Conservation (phyloP, 352 stramenopile genomes). For the Phytophthora tubulina region DNA sequence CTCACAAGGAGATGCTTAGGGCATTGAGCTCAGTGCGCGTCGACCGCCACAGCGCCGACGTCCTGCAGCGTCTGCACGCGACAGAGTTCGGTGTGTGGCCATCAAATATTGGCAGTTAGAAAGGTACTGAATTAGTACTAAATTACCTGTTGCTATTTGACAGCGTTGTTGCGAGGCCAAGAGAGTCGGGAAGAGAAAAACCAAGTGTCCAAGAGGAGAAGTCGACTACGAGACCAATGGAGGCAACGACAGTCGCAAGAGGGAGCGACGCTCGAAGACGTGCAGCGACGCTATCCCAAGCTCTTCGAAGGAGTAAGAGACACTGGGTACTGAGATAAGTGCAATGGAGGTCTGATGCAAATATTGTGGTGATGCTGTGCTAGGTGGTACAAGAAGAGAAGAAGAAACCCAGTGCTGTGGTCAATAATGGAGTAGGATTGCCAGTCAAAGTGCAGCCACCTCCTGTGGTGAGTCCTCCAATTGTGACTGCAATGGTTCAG, state of each 20-base stretch:
- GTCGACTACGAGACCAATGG: conserved; percentile 49
- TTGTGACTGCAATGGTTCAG: conserved; percentile 2
- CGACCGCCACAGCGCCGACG: conserved; percentile 40
- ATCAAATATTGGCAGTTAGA: neutral
- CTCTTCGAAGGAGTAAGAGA: conserved; percentile 54
- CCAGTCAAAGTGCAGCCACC: neutral
- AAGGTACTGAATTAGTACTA: conserved; percentile 2
- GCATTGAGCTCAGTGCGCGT: conserved; percentile 37
- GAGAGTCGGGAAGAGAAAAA: conserved; percentile 19
- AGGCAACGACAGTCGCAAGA: conserved; percentile 40
- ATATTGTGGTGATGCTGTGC: conserved; percentile 2
- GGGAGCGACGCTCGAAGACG: conserved; percentile 45
- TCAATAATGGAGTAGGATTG: neutral
- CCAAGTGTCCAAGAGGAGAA: conserved; percentile 48
- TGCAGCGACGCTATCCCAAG: conserved; percentile 51
- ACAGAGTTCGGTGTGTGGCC: conserved; percentile 52
- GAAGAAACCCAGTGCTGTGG: conserved; percentile 6
- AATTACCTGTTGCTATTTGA: neutral
- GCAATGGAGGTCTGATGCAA: neutral
- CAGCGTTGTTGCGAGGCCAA: conserved; percentile 46
- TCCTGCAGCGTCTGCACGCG: conserved; percentile 56
- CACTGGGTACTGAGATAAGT: neutral
- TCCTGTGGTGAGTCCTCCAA: conserved; percentile 1
- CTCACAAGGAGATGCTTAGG: conserved; percentile 54
- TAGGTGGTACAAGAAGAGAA: conserved; percentile 29